Conservation (phyloP, 2,329 filamentous ascomycete species). For the Daldinia sp. region DNA sequence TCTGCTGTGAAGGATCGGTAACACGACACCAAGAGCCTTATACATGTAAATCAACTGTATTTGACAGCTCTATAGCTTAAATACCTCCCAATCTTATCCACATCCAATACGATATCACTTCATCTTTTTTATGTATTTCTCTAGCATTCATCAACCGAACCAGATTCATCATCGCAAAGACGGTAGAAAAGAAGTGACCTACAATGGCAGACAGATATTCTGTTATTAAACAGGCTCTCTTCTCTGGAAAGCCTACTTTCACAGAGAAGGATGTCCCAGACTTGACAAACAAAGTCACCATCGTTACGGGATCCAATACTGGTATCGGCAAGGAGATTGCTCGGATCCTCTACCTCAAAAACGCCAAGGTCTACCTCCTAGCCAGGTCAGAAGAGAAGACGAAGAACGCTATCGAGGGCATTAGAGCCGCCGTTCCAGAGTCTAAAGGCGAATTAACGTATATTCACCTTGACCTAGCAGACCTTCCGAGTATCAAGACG, state of each 20-base stretch:
- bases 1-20: background rate
- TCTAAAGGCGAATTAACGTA: conserved; percentile 52
- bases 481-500: conserved; percentile 54
- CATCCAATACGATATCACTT: background rate
- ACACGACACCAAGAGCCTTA: background rate
- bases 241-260: conserved; percentile 33
- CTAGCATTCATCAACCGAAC: background rate
- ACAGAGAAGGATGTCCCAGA: conserved; percentile 42
- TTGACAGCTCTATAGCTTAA: background rate
- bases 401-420: conserved; percentile 54
- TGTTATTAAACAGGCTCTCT: conserved; percentile 19
- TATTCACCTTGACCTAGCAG: conserved; percentile 54
- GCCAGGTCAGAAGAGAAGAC: conserved; percentile 57
- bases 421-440: conserved; percentile 48
- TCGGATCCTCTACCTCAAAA: conserved; percentile 56
- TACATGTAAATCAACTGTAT: background rate
- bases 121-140: background rate
- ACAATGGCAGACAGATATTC: conserved; percentile 21
- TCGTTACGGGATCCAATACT: conserved; percentile 44
- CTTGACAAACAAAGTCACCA: conserved; percentile 38
- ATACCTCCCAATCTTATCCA: background rate
- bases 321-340: conserved; percentile 57
- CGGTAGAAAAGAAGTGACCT: conserved; percentile 3
- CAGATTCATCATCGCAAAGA: background rate
- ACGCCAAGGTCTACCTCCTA: conserved; percentile 59